Base-by-base conservation (phyloP, 2,329 filamentous ascomycete genomes). In the Monosporascus ibericus region DNA sequence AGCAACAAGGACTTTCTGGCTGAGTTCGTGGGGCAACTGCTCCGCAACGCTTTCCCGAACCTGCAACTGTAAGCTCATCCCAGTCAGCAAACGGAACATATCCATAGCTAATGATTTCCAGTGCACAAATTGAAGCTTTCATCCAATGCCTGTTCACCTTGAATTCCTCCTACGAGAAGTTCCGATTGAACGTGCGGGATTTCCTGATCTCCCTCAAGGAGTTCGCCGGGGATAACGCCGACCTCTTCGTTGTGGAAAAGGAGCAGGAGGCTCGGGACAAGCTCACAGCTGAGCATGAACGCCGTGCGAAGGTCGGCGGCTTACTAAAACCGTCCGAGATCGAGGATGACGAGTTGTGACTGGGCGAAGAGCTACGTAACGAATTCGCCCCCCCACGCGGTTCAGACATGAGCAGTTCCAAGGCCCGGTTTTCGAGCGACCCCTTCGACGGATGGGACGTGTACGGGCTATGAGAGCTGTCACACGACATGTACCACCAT, bases 151-250 rank as follows among this genome's bases (percentile, higher is more conserved):
- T 99, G 11, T 96, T 99, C 71, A 82, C 86, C 6, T 81, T 89
- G 60, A 97, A 96, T 69, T 88, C 87, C 52, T 88, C 95, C 65
- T 85, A 95, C 59, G 88, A 90, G 67, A 91, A 91, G 69, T 99
- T 99, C 85, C 95, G 96, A 70, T 84, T 96, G 51, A 91, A 95
- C 65, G 77, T 99, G 49, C 90, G 94, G 60, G 94, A 99, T 73
- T 99, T 99, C 82, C 76, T 99, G 61, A 95, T 99, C 64, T 95
- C 92, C 22, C 78, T 99, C 61, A 96, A 96, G 74, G 95, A 99
- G 72, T 99, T 97, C 58, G 86, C 90, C 1, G 94, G 90, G 49
- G 94, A 99, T 72, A 96, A 97, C 63, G 84, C 92, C 1, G 94
- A 99, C 67, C 80, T 99, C 9, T 99, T 88, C 71, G 85, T 88